These are phyloP conservation scores for Hypoxylon sp. DNA, from an alignment of 2,329 filamentous ascomycete genomes.

Conservation along the genomic window DNA sequence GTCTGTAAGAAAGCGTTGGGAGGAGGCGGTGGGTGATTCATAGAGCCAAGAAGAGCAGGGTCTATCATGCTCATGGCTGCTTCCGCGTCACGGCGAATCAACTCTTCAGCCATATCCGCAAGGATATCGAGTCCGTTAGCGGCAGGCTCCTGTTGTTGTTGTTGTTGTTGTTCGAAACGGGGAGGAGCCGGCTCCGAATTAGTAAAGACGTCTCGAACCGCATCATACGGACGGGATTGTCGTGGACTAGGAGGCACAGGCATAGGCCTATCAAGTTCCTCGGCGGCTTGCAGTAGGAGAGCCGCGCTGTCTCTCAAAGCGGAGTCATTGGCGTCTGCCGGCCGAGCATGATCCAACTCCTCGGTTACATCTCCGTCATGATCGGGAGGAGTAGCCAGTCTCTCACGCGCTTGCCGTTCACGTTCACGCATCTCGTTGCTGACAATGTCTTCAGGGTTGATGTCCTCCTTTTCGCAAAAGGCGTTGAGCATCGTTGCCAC, in stretches of 20 bases:
- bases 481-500: constrained; percentile 42
- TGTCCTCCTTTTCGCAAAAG: constrained; percentile 47
- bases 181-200: constrained; percentile 52
- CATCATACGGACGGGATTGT: constrained; percentile 60
- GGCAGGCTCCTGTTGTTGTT: constrained; percentile 44
- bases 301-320: constrained; percentile 25
- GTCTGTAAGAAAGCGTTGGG: constrained; percentile 57
- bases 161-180: constrained; percentile 36
- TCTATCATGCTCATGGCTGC: constrained; percentile 49
- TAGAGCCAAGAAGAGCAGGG: constrained; percentile 48
- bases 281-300: constrained; percentile 48
- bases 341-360: constrained; percentile 11
- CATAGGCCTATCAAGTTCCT: constrained; percentile 43
- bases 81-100: constrained; percentile 36
- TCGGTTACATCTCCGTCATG: constrained; percentile 28
- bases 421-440: constrained; percentile 54
- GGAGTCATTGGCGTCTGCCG: constrained; percentile 23
- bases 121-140: constrained; percentile 53
- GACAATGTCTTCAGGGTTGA: constrained; percentile 50
- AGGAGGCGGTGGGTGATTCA: constrained; percentile 42
- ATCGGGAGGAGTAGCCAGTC: constrained; percentile 35
- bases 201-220: constrained; percentile 62
- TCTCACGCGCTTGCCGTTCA: constrained; percentile 46
- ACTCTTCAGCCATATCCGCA: constrained; percentile 53
- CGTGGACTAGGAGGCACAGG: constrained; percentile 40